A percentile compares a stretch with the other conserved stretches of the same genome.
These are phyloP conservation scores for Saccharomyces paradoxus DNA, from an alignment of 805 yeast species.

Conservation along the genomic window DNA sequence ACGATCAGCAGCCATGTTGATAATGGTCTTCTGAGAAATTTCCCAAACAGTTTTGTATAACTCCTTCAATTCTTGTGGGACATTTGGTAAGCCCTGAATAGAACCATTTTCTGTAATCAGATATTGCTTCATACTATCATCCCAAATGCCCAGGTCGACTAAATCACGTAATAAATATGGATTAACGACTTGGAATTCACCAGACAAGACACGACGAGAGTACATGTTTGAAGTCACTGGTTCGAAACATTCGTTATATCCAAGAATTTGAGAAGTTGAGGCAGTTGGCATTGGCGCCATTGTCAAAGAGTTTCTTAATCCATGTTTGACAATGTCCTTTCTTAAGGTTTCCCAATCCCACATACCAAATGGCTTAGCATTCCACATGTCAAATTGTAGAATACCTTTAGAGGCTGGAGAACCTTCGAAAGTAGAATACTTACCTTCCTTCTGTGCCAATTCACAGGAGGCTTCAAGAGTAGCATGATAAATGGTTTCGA, in stretches of 20 bases:
- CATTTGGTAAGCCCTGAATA: constrained; percentile 60
- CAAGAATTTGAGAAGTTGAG: constrained; percentile 90
- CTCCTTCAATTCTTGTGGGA: constrained; percentile 67
- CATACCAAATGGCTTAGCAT: constrained; percentile 61
- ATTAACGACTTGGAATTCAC: constrained; percentile 90
- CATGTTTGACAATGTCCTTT: constrained; percentile 48
- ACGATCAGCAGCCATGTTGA: constrained; percentile 79
- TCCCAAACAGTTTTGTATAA: constrained; percentile 97
- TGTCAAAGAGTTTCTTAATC: constrained; percentile 77
- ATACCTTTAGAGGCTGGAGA: constrained; percentile 86
- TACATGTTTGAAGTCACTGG: constrained; percentile 92
- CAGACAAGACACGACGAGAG: constrained; percentile 82
- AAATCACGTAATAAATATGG: constrained; percentile 77
- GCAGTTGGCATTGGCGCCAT: constrained; percentile 99
- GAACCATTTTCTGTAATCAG: constrained; percentile 79
- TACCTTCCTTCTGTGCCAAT: constrained; percentile 60
- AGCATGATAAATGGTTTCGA: constrained; percentile 93
- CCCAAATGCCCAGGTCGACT: constrained; percentile 78
- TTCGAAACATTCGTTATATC: constrained; percentile 92
- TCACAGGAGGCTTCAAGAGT: constrained; percentile 84
- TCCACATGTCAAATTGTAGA: constrained; percentile 86
- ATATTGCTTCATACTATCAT: constrained; percentile 64
- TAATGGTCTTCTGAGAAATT: constrained; percentile 72
- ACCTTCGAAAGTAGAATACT: constrained; percentile 66
- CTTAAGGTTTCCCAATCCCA: constrained; percentile 82